Evolutionary conservation across 2,329 filamentous ascomycete species (phyloP), one percentile per base, ranked within the genome.

Genomic region (Didymosphaeria variabile): DNA sequence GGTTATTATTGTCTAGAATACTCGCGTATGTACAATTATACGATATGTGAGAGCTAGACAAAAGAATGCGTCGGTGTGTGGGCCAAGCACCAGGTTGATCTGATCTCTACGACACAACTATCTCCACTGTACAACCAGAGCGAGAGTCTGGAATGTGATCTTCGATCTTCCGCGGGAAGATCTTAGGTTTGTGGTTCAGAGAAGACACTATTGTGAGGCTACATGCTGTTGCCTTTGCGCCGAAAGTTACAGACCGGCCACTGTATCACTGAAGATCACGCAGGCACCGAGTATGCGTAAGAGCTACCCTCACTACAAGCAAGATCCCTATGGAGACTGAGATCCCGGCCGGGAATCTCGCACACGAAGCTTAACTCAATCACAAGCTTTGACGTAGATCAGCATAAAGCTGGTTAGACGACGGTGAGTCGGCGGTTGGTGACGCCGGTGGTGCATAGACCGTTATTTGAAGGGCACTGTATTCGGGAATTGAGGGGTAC

Each of bases 251-350:
- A 42, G 13, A 29, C 13, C 10, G 17, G n/a, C 19, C 13, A 26
- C 23, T 10, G 36, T 21, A 8, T 10, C 23, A 5, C 36, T 12
- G 12, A 42, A 26, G 38, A 21, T 8, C 50, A 53, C 19, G 8
- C 21, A 17, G 19, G 13, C 19, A 23, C 34, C 34, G 34, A 34
- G 21, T 31, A 45, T 44, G 29, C 26, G 21, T 42, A 19, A 60
- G 58, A 56, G 65, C 45, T 65, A 58, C 60, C 64, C 64, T 60
- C 65, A 63, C 60, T 62, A 53, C 57, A 46, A 26, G 1, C 13
- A 15, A 21, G 21, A 45, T 9, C 12, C 12, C 17, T 31, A 55
- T 9, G 15, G 23, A 6, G 17, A 21, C 12, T 13, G 29, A 12
- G 4, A 32, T 23, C 7, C 38, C 38, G 38, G 8, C n/a, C 38